phyloP scores from a whole-genome alignment of 169 alveolate species.

The Plasmodium gallinaceum region DNA sequence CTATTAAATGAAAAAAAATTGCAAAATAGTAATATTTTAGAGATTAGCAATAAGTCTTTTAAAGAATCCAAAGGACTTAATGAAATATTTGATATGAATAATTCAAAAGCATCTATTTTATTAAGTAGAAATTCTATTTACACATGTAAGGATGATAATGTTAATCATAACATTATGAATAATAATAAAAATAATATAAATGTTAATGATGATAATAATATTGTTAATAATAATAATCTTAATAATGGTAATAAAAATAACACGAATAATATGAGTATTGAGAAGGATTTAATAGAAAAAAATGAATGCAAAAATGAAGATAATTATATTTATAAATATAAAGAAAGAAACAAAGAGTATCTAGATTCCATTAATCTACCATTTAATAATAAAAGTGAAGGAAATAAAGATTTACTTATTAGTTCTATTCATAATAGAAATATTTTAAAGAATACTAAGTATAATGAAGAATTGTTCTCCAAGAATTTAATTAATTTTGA shows the following conservation, averaged over 20 bases:
- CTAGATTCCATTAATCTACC: conserved; percentile 24
- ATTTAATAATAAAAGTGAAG: conserved; percentile 1
- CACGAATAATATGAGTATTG: not conserved
- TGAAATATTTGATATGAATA: not conserved
- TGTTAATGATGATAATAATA: not conserved
- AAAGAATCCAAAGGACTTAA: no score
- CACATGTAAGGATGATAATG: conserved; percentile 1
- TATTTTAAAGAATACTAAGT: not conserved
- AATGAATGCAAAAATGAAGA: not conserved
- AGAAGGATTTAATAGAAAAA: not conserved
- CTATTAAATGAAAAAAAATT: not conserved
- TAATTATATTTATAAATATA: conserved; percentile 10
- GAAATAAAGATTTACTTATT: conserved; percentile 2
- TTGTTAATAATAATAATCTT: not conserved
- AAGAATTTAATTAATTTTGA: conserved; percentile 24
- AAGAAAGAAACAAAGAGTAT: conserved; percentile 53
- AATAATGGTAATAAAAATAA: not conserved
- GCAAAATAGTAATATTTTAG: no score
- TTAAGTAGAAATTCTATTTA: conserved; percentile 23
- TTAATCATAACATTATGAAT: not conserved
- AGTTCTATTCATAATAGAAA: conserved; percentile 30
- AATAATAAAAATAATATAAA: not conserved
- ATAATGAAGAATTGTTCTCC: conserved; percentile 34
- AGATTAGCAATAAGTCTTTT: no score
- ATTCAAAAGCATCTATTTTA: conserved; percentile 14